Conservation (phyloP, 116 monocot species). For the Phalaenopsis hybrid region DNA sequence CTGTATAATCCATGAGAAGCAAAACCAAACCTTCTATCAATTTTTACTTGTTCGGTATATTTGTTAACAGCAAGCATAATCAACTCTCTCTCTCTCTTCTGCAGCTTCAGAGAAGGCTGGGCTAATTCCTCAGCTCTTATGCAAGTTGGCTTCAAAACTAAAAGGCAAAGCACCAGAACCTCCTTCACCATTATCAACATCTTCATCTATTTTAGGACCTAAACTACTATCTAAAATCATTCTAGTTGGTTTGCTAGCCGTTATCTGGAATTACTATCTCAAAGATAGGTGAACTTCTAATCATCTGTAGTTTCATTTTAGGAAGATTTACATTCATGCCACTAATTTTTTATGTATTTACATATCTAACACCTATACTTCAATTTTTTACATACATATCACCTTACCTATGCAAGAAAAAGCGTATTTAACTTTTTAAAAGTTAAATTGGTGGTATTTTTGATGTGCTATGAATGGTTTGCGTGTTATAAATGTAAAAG, state of each 20-base stretch:
- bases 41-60: too few species aligned
- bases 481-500: too few species aligned
- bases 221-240: constrained; percentile 30
- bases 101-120: constrained; percentile 18
- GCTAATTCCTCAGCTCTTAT: constrained; percentile 22
- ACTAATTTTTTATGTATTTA: too few species aligned
- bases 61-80: neutral
- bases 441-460: too few species aligned
- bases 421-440: too few species aligned
- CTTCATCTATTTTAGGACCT: constrained; percentile 17
- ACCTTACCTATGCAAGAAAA: too few species aligned
- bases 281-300: neutral
- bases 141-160: constrained; percentile 23
- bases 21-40: too few species aligned
- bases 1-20: too few species aligned
- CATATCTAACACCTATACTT: too few species aligned
- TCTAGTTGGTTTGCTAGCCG: constrained; percentile 18
- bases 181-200: constrained; percentile 9
- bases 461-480: too few species aligned
- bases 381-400: too few species aligned
- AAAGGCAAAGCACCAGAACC: constrained; percentile 12
- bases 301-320: neutral
- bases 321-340: too few species aligned
- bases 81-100: neutral
- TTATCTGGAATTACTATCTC: constrained; percentile 28